phyloP scores from a whole-genome alignment of 2,329 filamentous ascomycete species.

The Onygenales sp. region DNA sequence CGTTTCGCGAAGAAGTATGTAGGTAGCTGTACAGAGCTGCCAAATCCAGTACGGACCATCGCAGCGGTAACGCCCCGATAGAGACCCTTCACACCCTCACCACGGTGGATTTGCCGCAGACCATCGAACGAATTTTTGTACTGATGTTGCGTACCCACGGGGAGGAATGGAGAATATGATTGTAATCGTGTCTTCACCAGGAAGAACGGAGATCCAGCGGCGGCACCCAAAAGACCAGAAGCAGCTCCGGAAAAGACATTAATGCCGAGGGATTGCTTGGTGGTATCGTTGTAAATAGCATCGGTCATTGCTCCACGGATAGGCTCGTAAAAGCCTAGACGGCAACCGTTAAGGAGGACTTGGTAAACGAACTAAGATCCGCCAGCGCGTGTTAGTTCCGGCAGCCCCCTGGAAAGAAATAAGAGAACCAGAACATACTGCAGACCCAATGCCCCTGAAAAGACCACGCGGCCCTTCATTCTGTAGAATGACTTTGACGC shows the following conservation, averaged over 20 bases:
- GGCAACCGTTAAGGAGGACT: conserved; percentile 90
- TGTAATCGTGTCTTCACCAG: conserved; percentile 94
- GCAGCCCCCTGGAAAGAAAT: no score
- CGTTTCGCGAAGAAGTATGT: conserved; percentile 98
- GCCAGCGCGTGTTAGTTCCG: background rate
- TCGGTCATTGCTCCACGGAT: conserved; percentile 64
- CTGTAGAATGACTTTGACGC: conserved; percentile 76
- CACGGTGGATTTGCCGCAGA: conserved; percentile 63
- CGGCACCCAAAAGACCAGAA: conserved; percentile 83
- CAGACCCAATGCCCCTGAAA: conserved; percentile 80
- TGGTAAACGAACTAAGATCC: conserved; percentile 76
- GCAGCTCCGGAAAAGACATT: conserved; percentile 89
- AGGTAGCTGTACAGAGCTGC: conserved; percentile 88
- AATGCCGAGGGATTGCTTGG: conserved; percentile 74
- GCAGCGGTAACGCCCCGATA: conserved; percentile 88
- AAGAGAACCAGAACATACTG: conserved; percentile 39
- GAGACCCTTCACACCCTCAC: conserved; percentile 69
- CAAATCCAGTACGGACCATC: conserved; percentile 93
- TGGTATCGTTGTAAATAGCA: conserved; percentile 60
- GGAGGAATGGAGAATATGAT: conserved; percentile 83
- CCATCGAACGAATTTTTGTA: conserved; percentile 84
- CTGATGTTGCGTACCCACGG: conserved; percentile 91
- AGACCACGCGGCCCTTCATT: conserved; percentile 83
- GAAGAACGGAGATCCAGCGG: conserved; percentile 93
- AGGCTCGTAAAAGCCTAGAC: conserved; percentile 94